Evolutionary conservation across 495 filamentous ascomycete species (phyloP).

Genomic region (Penicillium herquei): DNA sequence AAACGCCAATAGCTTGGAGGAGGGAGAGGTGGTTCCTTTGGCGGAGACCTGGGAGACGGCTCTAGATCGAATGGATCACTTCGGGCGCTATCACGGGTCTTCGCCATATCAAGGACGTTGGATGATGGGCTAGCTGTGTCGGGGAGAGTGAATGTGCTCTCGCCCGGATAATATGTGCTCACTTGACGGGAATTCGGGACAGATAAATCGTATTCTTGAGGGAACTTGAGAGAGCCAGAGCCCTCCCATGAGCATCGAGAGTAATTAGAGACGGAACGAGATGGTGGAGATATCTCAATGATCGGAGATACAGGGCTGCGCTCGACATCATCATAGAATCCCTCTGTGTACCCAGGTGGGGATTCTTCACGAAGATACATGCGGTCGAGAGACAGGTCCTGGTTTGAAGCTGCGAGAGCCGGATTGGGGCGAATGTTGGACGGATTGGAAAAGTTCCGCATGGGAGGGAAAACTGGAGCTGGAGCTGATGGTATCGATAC

Average conservation of each 20-base stretch:
- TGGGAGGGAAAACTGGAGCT: conserved; percentile 3
- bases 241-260: conserved; percentile 14
- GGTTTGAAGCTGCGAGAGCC: conserved; percentile 7
- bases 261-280: conserved; percentile 21
- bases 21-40: conserved; percentile 11
- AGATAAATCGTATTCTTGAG: conserved; percentile 3
- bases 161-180: conserved; percentile 19
- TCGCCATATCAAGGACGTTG: conserved; percentile 3
- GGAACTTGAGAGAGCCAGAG: background rate
- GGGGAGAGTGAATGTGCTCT: conserved; percentile 25
- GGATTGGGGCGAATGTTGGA: background rate
- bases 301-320: conserved; percentile 2
- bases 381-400: conserved; percentile 5
- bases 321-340: conserved; percentile 11
- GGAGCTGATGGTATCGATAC: background rate
- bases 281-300: conserved; percentile 11
- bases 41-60: conserved; percentile 31
- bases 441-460: background rate
- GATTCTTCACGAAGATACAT: conserved; percentile 4
- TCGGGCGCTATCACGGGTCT: conserved; percentile 36
- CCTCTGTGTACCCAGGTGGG: background rate
- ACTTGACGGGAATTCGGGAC: background rate
- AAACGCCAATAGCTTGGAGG: background rate
- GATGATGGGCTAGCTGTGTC: background rate
- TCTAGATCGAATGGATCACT: conserved; percentile 69